Evolutionary conservation across 441 rosid genomes (phyloP).

Genomic region (Croton laevigatus): DNA sequence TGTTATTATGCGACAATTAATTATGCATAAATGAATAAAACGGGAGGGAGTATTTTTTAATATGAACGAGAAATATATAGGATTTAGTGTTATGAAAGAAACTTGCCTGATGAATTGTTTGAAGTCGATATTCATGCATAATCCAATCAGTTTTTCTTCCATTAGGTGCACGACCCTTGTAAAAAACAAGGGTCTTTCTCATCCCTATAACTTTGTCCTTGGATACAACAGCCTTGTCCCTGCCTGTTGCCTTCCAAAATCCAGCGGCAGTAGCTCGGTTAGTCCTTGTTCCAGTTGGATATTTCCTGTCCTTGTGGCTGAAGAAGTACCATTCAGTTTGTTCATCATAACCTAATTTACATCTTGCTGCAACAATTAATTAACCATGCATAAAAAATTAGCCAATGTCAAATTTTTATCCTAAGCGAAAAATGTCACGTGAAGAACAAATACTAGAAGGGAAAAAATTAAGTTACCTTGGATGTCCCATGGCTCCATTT

Average conservation of each 20-base stretch:
- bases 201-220: slow-evolving; percentile 74
- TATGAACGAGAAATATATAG: not conserved
- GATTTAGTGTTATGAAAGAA: not conserved
- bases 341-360: slow-evolving; percentile 71
- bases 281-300: slow-evolving; percentile 86
- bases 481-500: slow-evolving; percentile 98
- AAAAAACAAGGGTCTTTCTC: slow-evolving; percentile 92
- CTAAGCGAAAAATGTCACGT: not conserved
- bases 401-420: no score
- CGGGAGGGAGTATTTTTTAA: no score
- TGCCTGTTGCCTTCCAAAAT: slow-evolving; percentile 97
- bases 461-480: slow-evolving; percentile 48
- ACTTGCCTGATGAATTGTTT: slow-evolving; percentile 70
- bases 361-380: slow-evolving; percentile 45
- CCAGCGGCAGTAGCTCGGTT: slow-evolving; percentile 89
- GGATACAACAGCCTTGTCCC: slow-evolving; percentile 83
- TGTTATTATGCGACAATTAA: not conserved
- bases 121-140: slow-evolving; percentile 91
- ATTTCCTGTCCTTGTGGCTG: slow-evolving; percentile 90
- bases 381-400: no score
- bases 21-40: no score
- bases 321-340: slow-evolving; percentile 95
- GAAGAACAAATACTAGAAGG: no score
- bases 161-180: slow-evolving; percentile 89
- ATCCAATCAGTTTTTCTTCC: slow-evolving; percentile 91